phyloP scores from a whole-genome alignment of 2,329 filamentous ascomycete species.

The Pseudopithomyces maydicus region DNA sequence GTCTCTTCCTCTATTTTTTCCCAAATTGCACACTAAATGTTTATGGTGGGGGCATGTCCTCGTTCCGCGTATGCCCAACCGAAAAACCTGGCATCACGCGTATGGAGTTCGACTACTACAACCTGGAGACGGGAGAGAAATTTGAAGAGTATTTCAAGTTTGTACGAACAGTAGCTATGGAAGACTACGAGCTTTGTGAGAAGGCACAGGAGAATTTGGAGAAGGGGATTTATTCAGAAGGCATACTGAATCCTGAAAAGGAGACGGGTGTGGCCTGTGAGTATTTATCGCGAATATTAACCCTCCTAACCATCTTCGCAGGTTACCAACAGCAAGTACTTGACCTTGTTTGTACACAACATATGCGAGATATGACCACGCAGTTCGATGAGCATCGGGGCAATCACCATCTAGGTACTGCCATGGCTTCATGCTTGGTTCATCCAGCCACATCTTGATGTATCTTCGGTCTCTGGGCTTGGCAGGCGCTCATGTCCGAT shows the following conservation, averaged over 20 bases:
- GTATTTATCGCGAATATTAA: conserved; percentile 17
- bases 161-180: conserved; percentile 60
- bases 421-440: conserved; percentile 15
- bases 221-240: conserved; percentile 59
- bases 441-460: conserved; percentile 20
- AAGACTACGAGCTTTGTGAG: conserved; percentile 64
- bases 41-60: conserved; percentile 63
- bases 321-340: conserved; percentile 55
- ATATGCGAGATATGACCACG: conserved; percentile 41
- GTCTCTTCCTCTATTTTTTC: conserved; percentile 63
- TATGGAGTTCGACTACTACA: conserved; percentile 67
- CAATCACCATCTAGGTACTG: background rate
- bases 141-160: conserved; percentile 64
- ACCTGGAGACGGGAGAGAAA: conserved; percentile 55
- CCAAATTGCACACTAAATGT: conserved; percentile 62
- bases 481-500: background rate
- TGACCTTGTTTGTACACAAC: conserved; percentile 51
- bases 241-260: conserved; percentile 61
- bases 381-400: background rate
- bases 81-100: conserved; percentile 55
- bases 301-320: conserved; percentile 15
- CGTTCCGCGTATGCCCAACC: conserved; percentile 61
- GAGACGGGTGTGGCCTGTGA: conserved; percentile 60
- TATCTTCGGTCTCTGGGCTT: background rate
- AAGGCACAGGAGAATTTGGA: conserved; percentile 60